Evolutionary conservation across 192 early-diverging fungal genomes (phyloP), one percentile per base, ranked within the genome.

Genomic region (Umbelopsis sp.): DNA sequence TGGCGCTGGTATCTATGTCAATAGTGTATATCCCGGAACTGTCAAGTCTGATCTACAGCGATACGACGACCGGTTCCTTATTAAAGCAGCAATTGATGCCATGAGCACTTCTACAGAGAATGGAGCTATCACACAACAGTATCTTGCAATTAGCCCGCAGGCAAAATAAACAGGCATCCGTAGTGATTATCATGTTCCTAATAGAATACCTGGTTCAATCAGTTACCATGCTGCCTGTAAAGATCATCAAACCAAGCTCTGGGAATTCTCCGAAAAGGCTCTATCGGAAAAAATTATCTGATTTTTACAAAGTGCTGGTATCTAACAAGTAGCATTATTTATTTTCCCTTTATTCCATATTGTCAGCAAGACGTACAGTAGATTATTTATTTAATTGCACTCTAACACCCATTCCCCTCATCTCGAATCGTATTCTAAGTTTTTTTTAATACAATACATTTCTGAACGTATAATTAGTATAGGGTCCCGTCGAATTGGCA

Each of bases 71-170:
- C 14, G 7, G 0, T 25, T 68, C 32, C 68, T 81, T 54, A 16
- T 62, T 3, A 11, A 14, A 26, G 9, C 26, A 2, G 4, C 29
- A 4, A 34, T 20, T 11, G 16, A 36, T 14, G 12, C 12, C 4
- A 32, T 65, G 71, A 71, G 71, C 0, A 38, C 73, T 3, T 71
- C 32, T 0, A 50, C 79, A 16, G 83, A 77, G 12, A 72, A 83
- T 59, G 87, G 87, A 22, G 79, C 85, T 0, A 34, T 85, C 31
- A 84, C 79, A 2, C 80, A 80, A 49, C 45, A 85, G 4, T 88
- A 86, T 54, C 71, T 79, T 68, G 82, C 87, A 8, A 80, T 83
- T 1, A 84, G 82, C 25, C 85, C 85, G 25, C 79, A 88, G 65
- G 75, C 86, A 45, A 78, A 86, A 59, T 71, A 84, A 21, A 82